Evolutionary conservation across 192 early-diverging fungal species (phyloP).

Genomic region (Coemansia sp.): DNA sequence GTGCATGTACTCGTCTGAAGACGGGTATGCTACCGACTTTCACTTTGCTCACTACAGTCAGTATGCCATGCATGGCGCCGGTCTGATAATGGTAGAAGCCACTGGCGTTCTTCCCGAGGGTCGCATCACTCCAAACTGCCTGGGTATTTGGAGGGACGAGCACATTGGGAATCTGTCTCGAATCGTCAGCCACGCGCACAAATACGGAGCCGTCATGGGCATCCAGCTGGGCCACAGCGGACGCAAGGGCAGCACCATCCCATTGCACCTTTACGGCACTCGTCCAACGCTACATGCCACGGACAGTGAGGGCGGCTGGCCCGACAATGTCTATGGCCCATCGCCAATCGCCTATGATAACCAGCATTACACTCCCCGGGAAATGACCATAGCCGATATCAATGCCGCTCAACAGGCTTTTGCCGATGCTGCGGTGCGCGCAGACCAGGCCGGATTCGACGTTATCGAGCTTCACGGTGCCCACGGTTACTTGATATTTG

Average conservation of each 20-base stretch:
- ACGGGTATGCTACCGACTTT: constrained; percentile 66
- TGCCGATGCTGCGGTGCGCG: constrained; percentile 63
- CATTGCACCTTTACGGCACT: not conserved
- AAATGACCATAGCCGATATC: constrained; percentile 69
- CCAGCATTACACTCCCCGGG: constrained; percentile 24
- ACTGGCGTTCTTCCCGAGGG: constrained; percentile 72
- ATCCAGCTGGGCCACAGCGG: constrained; percentile 86
- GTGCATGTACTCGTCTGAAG: constrained; percentile 72
- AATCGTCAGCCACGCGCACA: constrained; percentile 60
- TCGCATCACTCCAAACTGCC: constrained; percentile 71
- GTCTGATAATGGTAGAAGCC: constrained; percentile 78
- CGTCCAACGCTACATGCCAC: constrained; percentile 5
- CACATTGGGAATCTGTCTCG: constrained; percentile 58
- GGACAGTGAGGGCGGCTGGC: constrained; percentile 64
- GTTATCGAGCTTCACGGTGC: constrained; percentile 87
- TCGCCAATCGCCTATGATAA: constrained; percentile 53
- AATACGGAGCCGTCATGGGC: constrained; percentile 57
- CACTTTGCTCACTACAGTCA: constrained; percentile 65
- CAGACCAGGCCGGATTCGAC: constrained; percentile 78
- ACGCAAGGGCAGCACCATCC: constrained; percentile 61
- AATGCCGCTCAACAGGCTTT: constrained; percentile 60
- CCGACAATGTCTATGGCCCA: constrained; percentile 66
- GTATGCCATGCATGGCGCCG: constrained; percentile 73
- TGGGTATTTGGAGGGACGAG: constrained; percentile 81
- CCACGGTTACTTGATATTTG: constrained; percentile 83